Conservation (phyloP, 2,329 filamentous ascomycete genomes). For the Metarhizium brunneum region DNA sequence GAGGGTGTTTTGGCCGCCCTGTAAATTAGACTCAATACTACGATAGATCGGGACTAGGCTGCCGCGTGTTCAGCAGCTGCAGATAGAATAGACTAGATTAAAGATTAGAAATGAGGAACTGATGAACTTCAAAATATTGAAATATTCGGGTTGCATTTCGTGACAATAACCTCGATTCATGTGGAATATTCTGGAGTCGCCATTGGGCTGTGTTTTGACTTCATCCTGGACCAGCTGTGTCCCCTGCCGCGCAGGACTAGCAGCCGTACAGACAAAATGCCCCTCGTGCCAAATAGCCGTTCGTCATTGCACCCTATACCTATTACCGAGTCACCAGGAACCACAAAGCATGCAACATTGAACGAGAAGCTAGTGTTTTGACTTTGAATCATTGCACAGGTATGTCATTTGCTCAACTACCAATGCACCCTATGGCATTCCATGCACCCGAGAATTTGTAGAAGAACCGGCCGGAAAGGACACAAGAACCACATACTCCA, state of each 20-base stretch:
- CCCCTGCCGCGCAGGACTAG: too few relatives aligned
- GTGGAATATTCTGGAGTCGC: too few relatives aligned
- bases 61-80: background rate
- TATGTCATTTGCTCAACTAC: conserved; percentile 29
- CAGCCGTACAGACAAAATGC: too few relatives aligned
- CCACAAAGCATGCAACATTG: background rate
- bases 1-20: conserved; percentile 45
- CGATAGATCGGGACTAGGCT: background rate
- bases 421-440: conserved; percentile 33
- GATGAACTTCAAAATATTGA: background rate
- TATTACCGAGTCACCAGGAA: background rate
- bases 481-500: conserved; percentile 33
- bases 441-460: conserved; percentile 31
- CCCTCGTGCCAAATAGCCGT: background rate
- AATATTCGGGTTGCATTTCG: too few relatives aligned
- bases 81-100: background rate
- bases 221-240: too few relatives aligned
- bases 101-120: background rate
- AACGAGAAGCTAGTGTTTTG: background rate
- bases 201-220: too few relatives aligned
- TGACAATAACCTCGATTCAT: too few relatives aligned
- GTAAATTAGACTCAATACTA: conserved; percentile 19
- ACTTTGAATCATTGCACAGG: conserved; percentile 6
- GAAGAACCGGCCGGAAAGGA: conserved; percentile 33
- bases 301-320: background rate